phyloP scores from a whole-genome alignment of 768 basidiomycete genomes.

The Leccinum uliginosum region DNA sequence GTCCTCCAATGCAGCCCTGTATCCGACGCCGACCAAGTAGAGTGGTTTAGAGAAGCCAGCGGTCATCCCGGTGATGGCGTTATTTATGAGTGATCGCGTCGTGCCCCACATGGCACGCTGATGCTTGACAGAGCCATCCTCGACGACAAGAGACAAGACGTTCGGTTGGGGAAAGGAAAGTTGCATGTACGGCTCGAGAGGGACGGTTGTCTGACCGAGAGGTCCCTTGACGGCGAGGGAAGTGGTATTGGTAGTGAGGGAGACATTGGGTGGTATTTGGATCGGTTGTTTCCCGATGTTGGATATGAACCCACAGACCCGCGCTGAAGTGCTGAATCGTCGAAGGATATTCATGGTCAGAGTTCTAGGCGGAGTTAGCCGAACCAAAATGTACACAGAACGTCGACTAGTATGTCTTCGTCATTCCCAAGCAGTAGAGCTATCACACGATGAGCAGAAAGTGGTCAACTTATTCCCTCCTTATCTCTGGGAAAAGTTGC shows the following conservation, averaged over 20 bases:
- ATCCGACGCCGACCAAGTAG: slow-evolving; percentile 93
- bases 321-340: slow-evolving; percentile 48
- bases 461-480: not conserved
- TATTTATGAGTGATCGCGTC: slow-evolving; percentile 82
- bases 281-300: slow-evolving; percentile 62
- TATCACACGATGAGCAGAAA: not conserved
- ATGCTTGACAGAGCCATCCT: slow-evolving; percentile 62
- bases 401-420: not conserved
- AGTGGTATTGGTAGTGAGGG: slow-evolving; percentile 33
- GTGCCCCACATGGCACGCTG: slow-evolving; percentile 96
- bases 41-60: slow-evolving; percentile 81
- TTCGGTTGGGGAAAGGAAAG: slow-evolving; percentile 32
- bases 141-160: slow-evolving; percentile 37
- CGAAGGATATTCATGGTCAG: slow-evolving; percentile 24
- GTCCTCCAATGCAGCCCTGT: slow-evolving; percentile 80
- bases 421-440: not conserved
- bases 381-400: not conserved
- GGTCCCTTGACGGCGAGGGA: slow-evolving; percentile 55
- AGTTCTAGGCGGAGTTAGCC: not conserved
- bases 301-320: slow-evolving; percentile 46
- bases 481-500: not conserved
- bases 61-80: slow-evolving; percentile 88
- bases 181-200: slow-evolving; percentile 44
- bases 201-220: slow-evolving; percentile 46
- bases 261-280: slow-evolving; percentile 46